Conservation (phyloP, 2,329 filamentous ascomycete genomes). For the Biscogniauxia sp. region DNA sequence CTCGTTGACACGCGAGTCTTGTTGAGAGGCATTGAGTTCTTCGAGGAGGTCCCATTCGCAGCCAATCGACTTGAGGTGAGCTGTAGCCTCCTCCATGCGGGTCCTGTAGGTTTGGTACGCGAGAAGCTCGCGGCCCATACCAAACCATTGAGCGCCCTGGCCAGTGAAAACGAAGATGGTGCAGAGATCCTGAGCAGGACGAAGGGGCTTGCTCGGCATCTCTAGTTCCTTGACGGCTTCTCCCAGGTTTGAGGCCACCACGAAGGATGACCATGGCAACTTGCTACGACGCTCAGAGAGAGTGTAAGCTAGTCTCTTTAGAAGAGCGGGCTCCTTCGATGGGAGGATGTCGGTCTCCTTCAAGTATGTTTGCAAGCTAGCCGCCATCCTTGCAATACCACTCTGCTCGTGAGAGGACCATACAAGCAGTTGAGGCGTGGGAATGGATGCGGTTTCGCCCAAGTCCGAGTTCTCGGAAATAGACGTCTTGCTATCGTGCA, state of each 20-base stretch:
- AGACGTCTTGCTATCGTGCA: constrained; percentile 20
- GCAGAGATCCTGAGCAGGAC: constrained; percentile 19
- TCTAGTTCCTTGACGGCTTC: constrained; percentile 22
- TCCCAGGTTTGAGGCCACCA: constrained; percentile 23
- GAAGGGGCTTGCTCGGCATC: constrained; percentile 23
- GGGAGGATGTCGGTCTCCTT: constrained; percentile 18
- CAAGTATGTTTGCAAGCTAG: constrained; percentile 23
- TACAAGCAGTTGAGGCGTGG: constrained; percentile 26
- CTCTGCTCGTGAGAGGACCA: constrained; percentile 30
- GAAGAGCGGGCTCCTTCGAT: constrained; percentile 18
- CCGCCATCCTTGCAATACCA: constrained; percentile 24
- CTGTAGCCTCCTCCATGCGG: constrained; percentile 26
- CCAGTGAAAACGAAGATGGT: constrained; percentile 31
- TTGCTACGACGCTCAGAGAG: constrained; percentile 24
- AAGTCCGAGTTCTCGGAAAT: constrained; percentile 23
- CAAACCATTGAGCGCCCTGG: constrained; percentile 31
- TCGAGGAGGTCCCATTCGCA: constrained; percentile 29
- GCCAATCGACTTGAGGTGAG: constrained; percentile 23
- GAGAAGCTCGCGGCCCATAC: constrained; percentile 33
- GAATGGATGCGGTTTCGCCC: constrained; percentile 20
- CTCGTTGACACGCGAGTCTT: constrained; percentile 27
- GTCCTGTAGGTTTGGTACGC: constrained; percentile 26
- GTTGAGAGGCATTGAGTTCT: constrained; percentile 23
- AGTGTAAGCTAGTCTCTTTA: constrained; percentile 26
- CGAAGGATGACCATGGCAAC: constrained; percentile 26